Evolutionary conservation across 495 filamentous ascomycete genomes (phyloP), one percentile per base, ranked within the genome.

Genomic region (Penicillium paradoxum): DNA sequence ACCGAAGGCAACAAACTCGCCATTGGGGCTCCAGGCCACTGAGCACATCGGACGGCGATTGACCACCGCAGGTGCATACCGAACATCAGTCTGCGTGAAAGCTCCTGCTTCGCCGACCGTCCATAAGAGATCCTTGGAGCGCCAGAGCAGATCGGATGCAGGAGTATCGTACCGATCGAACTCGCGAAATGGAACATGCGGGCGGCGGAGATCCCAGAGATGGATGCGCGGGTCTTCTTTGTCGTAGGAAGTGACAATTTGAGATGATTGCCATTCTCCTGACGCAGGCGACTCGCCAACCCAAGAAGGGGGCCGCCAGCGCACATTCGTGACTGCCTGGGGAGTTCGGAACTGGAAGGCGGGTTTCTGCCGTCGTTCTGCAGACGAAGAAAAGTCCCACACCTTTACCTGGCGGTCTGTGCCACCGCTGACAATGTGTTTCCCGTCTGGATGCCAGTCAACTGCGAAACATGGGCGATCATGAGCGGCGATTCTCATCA

Each of bases 361-460:
- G 11, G 91, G 79, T 64, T 93, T 96, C 68, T 90, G 89, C 42
- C 88, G 80, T 62, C 88, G 84, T 56, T 89, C 84, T 24, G 83
- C 81, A 24, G 81, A 82, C n/a, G 79, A 76, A 9, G 86, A 87
- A 61, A 97, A 79, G 67, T 97, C 90, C 95, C 95, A 98, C 29
- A 97, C 83, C 63, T 91, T 84, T 58, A 95, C 87, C 45, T 84
- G 86, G 54, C 83, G 83, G 65, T 98, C 93, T 21, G 80, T 76
- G 33, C 91, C 87, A 21, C 87, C 90, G 62, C 89, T 96, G 33
- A 87, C 84, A 14, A 96, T 74, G 66, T 97, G 88, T 53, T 88
- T 88, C 25, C 93, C 93, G 67, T 97, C 92, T 1, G 90, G 90
- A 64, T 98, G 93, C 93, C 95, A 98, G 57, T 95, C 89, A 42